Conservation (phyloP, 2,329 filamentous ascomycete species). For the Beauveria asiatica region DNA sequence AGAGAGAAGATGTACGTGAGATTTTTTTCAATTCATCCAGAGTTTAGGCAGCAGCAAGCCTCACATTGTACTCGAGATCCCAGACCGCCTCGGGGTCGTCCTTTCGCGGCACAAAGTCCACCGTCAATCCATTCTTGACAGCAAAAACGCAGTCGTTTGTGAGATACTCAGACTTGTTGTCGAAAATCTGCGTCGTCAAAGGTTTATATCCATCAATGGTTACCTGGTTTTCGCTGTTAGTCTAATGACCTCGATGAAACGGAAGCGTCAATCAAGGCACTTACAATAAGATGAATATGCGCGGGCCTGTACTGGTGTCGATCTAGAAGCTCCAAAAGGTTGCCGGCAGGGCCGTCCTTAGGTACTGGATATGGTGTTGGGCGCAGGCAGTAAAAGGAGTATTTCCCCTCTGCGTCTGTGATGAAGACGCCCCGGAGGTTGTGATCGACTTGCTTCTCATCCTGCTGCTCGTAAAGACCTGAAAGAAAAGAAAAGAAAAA, state of each 20-base stretch:
- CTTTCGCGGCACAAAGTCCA: conserved; percentile 30
- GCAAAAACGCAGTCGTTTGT: conserved; percentile 44
- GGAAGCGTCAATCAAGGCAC: not conserved
- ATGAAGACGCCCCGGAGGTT: conserved; percentile 67
- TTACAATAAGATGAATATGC: conserved; percentile 30
- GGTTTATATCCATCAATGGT: conserved; percentile 53
- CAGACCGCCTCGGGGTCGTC: conserved; percentile 40
- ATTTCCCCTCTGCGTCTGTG: conserved; percentile 57
- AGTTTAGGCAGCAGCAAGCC: conserved; percentile 26
- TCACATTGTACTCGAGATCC: conserved; percentile 55
- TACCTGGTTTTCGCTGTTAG: conserved; percentile 19
- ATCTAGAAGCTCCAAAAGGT: conserved; percentile 26
- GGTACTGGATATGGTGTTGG: conserved; percentile 47
- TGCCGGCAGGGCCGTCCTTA: conserved; percentile 25
- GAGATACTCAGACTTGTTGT: conserved; percentile 55
- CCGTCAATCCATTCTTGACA: conserved; percentile 41
- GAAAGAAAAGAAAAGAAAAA: too few species aligned
- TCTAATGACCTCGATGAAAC: too few species aligned
- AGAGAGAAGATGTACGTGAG: not conserved
- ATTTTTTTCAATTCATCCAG: not conserved
- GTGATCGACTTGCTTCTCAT: conserved; percentile 58
- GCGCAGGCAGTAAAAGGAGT: conserved; percentile 51
- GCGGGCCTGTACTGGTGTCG: conserved; percentile 29
- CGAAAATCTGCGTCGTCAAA: conserved; percentile 68
- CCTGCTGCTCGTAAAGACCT: conserved; percentile 63